These are phyloP conservation scores for Tetrahymena thermophila DNA, from an alignment of 73 alveolate genomes.

Conservation along the genomic window DNA sequence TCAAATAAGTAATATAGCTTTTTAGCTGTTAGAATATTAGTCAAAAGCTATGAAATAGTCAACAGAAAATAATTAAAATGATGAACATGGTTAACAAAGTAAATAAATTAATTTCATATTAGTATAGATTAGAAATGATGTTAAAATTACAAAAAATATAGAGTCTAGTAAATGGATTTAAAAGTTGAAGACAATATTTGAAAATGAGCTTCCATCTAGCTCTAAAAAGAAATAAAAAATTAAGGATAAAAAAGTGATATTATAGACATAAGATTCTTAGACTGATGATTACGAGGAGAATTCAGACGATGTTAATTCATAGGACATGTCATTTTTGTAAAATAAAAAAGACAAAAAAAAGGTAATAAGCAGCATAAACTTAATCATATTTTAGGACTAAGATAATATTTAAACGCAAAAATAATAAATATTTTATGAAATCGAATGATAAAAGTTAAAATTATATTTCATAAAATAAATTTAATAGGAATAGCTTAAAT, in stretches of 20 bases:
- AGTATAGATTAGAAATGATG: neutral
- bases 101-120: no score
- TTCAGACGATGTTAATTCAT: neutral
- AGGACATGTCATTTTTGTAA: neutral
- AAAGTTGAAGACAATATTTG: neutral
- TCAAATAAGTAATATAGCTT: neutral
- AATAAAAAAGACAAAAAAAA: neutral
- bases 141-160: neutral
- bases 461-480: neutral
- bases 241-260: neutral
- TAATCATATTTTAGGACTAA: no score
- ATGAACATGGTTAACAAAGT: neutral
- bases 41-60: neutral
- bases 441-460: neutral
- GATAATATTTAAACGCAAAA: no score
- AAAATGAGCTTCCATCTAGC: neutral
- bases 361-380: neutral
- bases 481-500: neutral
- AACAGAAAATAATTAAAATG: neutral
- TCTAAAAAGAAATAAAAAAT: neutral
- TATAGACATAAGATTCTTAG: neutral
- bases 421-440: neutral
- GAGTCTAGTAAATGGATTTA: neutral
- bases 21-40: neutral
- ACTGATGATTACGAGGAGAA: neutral